A percentile compares a stretch with the other conserved stretches of the same genome.
phyloP scores from a whole-genome alignment of 768 basidiomycete genomes.

The Tephrocybe sp. region DNA sequence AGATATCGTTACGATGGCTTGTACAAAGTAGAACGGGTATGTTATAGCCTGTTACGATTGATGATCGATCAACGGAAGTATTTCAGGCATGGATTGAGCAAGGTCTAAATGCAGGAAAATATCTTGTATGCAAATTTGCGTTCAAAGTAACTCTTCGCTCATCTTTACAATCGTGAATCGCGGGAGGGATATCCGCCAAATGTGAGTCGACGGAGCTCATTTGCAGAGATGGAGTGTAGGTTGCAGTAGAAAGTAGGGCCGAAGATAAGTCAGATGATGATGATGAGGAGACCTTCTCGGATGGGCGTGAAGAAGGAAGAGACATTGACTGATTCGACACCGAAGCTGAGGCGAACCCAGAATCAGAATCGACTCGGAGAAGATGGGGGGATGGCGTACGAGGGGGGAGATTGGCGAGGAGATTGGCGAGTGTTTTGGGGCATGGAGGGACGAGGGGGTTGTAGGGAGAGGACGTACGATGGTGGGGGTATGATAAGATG shows the following conservation, averaged over 20 bases:
- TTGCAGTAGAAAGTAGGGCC: neutral
- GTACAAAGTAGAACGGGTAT: slow-evolving; percentile 72
- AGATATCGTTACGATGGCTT: slow-evolving; percentile 92
- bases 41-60: slow-evolving; percentile 1
- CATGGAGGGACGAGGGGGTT: slow-evolving; percentile 42
- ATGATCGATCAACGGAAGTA: neutral
- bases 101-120: slow-evolving; percentile 67
- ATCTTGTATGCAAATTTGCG: slow-evolving; percentile 80
- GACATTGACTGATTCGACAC: slow-evolving; percentile 10
- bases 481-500: slow-evolving; percentile 29
- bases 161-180: slow-evolving; percentile 15
- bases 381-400: slow-evolving; percentile 23
- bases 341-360: slow-evolving; percentile 22
- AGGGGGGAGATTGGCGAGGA: slow-evolving; percentile 34
- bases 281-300: neutral
- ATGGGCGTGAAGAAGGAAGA: slow-evolving; percentile 6
- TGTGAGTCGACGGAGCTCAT: slow-evolving; percentile 4
- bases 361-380: slow-evolving; percentile 22
- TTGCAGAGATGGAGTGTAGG: neutral
- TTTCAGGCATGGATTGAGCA: slow-evolving; percentile 69
- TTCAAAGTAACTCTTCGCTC: slow-evolving; percentile 57
- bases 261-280: slow-evolving; percentile 1
- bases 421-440: slow-evolving; percentile 36
- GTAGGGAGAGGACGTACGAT: slow-evolving; percentile 27
- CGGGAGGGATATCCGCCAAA: slow-evolving; percentile 2